Evolutionary conservation across 2,329 filamentous ascomycete genomes (phyloP).

Genomic region (Knufia petricola): DNA sequence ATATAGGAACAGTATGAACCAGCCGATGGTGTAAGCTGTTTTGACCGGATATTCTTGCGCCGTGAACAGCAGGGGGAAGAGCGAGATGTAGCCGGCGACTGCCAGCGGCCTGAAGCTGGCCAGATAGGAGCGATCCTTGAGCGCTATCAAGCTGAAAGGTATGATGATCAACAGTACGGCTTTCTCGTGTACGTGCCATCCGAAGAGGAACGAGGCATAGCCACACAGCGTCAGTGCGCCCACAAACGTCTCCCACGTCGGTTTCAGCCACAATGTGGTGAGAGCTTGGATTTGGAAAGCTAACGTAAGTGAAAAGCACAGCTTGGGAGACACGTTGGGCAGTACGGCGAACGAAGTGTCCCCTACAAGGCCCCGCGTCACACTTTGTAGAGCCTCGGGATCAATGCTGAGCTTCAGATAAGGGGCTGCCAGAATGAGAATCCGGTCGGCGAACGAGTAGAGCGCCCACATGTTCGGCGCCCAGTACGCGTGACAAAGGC

Average conservation of each 20-base stretch:
- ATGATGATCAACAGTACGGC: slow-evolving; percentile 89
- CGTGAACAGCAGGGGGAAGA: slow-evolving; percentile 90
- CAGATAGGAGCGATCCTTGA: slow-evolving; percentile 81
- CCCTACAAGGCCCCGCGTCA: slow-evolving; percentile 85
- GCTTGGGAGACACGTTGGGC: slow-evolving; percentile 69
- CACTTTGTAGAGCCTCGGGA: slow-evolving; percentile 66
- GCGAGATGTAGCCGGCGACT: slow-evolving; percentile 85
- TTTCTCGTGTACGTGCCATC: slow-evolving; percentile 98
- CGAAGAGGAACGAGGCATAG: slow-evolving; percentile 93
- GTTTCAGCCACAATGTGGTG: slow-evolving; percentile 67
- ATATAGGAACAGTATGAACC: slow-evolving; percentile 77
- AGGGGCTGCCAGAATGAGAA: slow-evolving; percentile 77
- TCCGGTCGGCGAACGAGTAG: slow-evolving; percentile 81
- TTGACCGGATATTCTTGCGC: slow-evolving; percentile 89
- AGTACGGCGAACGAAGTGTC: slow-evolving; percentile 91
- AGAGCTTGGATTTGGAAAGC: slow-evolving; percentile 71
- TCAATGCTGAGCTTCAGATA: slow-evolving; percentile 66
- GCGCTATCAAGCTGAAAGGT: slow-evolving; percentile 84
- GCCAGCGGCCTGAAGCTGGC: slow-evolving; percentile 85
- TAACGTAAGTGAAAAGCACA: slow-evolving; percentile 75
- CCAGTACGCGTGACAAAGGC: slow-evolving; percentile 96
- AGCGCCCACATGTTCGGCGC: slow-evolving; percentile 95
- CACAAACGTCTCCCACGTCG: slow-evolving; percentile 82
- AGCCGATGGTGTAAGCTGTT: slow-evolving; percentile 82
- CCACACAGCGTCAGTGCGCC: slow-evolving; percentile 85